Base-by-base conservation (phyloP, 306 rosid species). In the Quercus rubra region DNA sequence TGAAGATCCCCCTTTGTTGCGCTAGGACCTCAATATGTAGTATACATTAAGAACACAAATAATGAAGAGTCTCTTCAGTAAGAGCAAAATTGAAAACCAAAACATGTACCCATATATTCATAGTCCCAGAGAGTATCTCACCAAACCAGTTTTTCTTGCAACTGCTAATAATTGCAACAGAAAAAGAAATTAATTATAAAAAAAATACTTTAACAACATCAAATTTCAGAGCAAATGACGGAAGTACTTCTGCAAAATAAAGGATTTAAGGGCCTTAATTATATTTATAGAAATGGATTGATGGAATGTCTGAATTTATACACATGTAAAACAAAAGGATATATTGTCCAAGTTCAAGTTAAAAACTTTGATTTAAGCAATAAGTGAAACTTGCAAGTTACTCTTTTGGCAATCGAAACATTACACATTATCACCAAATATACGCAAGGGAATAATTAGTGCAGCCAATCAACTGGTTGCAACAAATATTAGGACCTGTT, bases 81-180 rank as follows among this genome's bases (percentile, higher is more conserved):
- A 52, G 23, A 78, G 38, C 73, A 58, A 71, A 21, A 80, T 27
- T 15, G 46, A 70, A 89, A 76, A 77, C 58, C 77, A 54, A 43
- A 21, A 76, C 69, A 41, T 10, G 73, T 61, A 72, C 4, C 13
- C 18, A 71, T 17, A 54, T 62, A 63, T 27, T 46, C 71, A 82
- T 55, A 73, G 77, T 61, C 84, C 5, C 1, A 58, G 18, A 56
- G 55, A 74, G 63, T 10, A 77, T 81, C 90, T 83, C 73, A 96
- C 99, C 86, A 49, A 68, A 14, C 94, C 98, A 85, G 83, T 86
- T 86, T 84, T 96, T 76, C 99, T 91, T 25, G 97, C 97, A 55
- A 95, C 92, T 64, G 98, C 99, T 81, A 95, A 58, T 83, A 90
- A 81, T 96, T 95, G 98, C 94, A 87, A 79, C 55, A 78, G 28